Evolutionary conservation across 208 protist genomes (phyloP).

Genomic region (Trypanosoma lewisi): DNA sequence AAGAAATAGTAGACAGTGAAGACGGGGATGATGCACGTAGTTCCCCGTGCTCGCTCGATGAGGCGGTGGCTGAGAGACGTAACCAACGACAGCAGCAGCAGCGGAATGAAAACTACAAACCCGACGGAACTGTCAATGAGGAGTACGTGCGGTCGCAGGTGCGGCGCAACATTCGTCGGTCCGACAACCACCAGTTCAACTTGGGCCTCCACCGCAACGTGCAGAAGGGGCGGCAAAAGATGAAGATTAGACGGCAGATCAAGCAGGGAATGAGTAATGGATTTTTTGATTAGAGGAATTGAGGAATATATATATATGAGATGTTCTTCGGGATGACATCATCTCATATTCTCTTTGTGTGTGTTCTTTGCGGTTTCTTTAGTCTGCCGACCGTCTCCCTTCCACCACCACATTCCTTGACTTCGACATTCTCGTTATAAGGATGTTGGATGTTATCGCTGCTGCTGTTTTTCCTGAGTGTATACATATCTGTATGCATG

Average conservation of each 20-base stretch:
- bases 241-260: conserved; percentile 69
- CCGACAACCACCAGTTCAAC: conserved; percentile 77
- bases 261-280: conserved; percentile 53
- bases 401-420: no score
- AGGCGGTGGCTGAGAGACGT: conserved; percentile 38
- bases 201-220: conserved; percentile 74
- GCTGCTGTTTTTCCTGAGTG: no score
- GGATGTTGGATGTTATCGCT: no score
- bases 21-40: conserved; percentile 26
- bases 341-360: no score
- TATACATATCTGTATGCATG: no score
- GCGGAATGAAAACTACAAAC: conserved; percentile 59
- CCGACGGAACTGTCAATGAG: conserved; percentile 64
- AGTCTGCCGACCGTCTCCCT: no score
- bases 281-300: conserved; percentile 39
- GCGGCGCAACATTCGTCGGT: conserved; percentile 46
- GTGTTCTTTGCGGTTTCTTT: no score
- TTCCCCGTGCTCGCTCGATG: conserved; percentile 39
- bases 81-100: conserved; percentile 19
- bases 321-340: no score
- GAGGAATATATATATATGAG: no score
- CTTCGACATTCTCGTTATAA: no score
- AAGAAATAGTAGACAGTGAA: conserved; percentile 16
- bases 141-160: conserved; percentile 69
- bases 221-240: conserved; percentile 85